These are phyloP conservation scores for Zarea fungicola DNA, from an alignment of 2,329 filamentous ascomycete species.

Conservation along the genomic window DNA sequence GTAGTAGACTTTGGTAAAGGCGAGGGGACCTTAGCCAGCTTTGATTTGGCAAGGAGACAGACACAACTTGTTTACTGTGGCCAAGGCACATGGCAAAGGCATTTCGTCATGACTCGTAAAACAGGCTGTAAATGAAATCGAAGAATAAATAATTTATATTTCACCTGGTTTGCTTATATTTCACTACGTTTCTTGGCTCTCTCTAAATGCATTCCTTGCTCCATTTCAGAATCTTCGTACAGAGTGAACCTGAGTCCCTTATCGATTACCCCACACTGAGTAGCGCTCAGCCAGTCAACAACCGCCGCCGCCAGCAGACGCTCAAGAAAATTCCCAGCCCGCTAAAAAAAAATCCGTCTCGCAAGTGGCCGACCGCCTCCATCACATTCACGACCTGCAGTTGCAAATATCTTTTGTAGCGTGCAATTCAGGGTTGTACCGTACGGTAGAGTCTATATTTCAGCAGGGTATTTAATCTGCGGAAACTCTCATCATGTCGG, in stretches of 20 bases:
- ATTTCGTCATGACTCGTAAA: too few species aligned
- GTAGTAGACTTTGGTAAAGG: too few species aligned
- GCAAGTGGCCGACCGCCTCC: constrained; percentile 16
- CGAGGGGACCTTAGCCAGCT: too few species aligned
- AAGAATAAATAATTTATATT: too few species aligned
- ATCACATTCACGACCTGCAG: constrained; percentile 5
- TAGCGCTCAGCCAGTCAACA: constrained; percentile 11
- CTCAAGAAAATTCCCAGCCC: constrained; percentile 13
- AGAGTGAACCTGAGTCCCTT: not conserved
- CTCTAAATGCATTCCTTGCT: too few species aligned
- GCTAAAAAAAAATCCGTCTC: constrained; percentile 16
- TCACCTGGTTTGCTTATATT: too few species aligned
- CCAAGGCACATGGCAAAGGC: too few species aligned
- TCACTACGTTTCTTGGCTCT: too few species aligned
- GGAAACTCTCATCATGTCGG: constrained; percentile 32
- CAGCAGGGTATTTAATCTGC: not conserved
- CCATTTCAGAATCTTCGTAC: not conserved
- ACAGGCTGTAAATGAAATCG: too few species aligned
- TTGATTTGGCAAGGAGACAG: too few species aligned
- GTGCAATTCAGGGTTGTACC: not conserved
- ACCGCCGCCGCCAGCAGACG: constrained; percentile 7
- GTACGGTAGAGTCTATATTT: not conserved
- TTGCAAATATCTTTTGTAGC: constrained; percentile 2
- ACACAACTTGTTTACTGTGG: too few species aligned
- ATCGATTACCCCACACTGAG: constrained; percentile 14